Base-by-base conservation (phyloP, 129 eudicot genomes). In the Mikania micrantha region DNA sequence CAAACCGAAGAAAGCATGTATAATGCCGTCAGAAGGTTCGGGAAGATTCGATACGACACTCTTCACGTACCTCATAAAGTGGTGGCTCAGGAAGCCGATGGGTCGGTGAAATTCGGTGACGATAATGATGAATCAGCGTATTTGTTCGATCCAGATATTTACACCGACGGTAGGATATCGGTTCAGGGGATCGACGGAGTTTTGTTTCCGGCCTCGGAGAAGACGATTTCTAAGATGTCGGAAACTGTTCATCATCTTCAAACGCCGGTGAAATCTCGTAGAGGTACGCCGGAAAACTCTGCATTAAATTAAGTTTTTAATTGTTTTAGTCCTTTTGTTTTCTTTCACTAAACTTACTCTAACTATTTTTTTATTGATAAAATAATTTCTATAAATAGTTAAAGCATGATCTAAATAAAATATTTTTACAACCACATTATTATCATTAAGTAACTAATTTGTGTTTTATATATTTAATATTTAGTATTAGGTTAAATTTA, bases 1-100 rank as follows among this genome's bases (percentile, higher is more conserved):
- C 98, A 88, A 52, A 92, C 98, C 1, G 98, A 92, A 64, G 96
- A 88, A 78, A 92, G 96, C 72, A 88, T 92, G 98, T 92, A 92
- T 67, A 86, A 84, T 71, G 45, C 98, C 0, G 98, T 92, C 40
- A 65, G 98, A 76, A 66, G 98, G 34, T 92, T 92, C 39, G 98
- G 98, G 64, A 92, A 85, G 60, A 74, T 92, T 34, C 72, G 69
- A 41, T 92, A 88, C 9, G 96, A 86, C 27, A 92, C 96, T 0
- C 73, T 92, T 74, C 84, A 86, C 21, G 70, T 92, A 41, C 94
- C 94, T 4, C 95, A 88, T 64, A 92, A 88, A 69, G 81, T 92
- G 10, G 72, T 62, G 47, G 98, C 98, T 2, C 84, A 78, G 62
- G 98, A 92, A 52, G 96, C 96, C 16, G 98, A 92, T 62, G 98